These are phyloP conservation scores for Raffaelea ambrosiae DNA, from an alignment of 2,329 filamentous ascomycete genomes.

Conservation along the genomic window DNA sequence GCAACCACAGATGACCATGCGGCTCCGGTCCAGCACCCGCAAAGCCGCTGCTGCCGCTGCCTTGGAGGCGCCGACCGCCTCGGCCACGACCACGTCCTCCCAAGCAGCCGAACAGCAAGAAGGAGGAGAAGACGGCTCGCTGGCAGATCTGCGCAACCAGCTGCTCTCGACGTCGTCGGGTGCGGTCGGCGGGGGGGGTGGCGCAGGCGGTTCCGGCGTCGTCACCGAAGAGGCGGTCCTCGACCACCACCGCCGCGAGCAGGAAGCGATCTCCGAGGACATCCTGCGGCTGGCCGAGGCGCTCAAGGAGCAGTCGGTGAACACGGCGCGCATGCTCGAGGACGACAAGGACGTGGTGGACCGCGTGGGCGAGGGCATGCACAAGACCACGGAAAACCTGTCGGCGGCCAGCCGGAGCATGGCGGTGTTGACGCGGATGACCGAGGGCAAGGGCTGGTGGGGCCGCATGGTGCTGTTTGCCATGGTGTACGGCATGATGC, in stretches of 20 bases:
- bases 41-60: not conserved
- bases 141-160: slow-evolving; percentile 27
- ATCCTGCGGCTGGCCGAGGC: slow-evolving; percentile 73
- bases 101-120: slow-evolving; percentile 9
- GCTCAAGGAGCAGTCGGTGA: slow-evolving; percentile 65
- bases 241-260: slow-evolving; percentile 68
- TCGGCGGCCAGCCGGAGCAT: slow-evolving; percentile 68
- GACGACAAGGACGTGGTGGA: slow-evolving; percentile 62
- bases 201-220: slow-evolving; percentile 18
- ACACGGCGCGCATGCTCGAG: slow-evolving; percentile 65
- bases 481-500: slow-evolving; percentile 74
- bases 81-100: not conserved
- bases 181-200: not conserved
- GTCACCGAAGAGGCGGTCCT: slow-evolving; percentile 63
- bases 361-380: slow-evolving; percentile 64
- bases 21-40: too few relatives aligned
- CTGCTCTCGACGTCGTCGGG: not conserved
- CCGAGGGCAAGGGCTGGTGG: slow-evolving; percentile 83
- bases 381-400: slow-evolving; percentile 68
- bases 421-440: slow-evolving; percentile 69
- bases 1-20: not conserved
- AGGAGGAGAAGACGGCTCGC: slow-evolving; percentile 19
- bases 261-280: slow-evolving; percentile 72
- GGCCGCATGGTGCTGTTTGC: slow-evolving; percentile 76
- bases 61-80: not conserved